Conservation (phyloP, 164 flowering plant species). For the Annona squamosa region DNA sequence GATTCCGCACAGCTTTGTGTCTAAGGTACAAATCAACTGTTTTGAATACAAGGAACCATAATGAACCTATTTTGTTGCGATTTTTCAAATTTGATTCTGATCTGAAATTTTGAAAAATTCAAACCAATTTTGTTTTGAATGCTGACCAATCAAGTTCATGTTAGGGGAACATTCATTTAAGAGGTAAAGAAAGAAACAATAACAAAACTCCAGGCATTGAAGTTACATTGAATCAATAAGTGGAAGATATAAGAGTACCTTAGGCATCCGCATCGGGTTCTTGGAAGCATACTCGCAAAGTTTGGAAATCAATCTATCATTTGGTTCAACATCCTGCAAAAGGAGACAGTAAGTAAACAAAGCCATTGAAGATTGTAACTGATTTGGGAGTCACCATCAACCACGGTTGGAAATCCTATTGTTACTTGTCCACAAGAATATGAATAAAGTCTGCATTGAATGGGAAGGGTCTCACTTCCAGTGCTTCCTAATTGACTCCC, state of each 20-base stretch:
- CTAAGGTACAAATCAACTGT: too few relatives aligned
- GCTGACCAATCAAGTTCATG: not conserved
- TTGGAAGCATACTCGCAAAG: conserved; percentile 78
- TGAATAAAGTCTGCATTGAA: not conserved
- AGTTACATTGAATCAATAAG: not conserved
- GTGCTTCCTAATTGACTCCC: not conserved
- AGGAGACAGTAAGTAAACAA: not conserved
- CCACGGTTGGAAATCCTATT: too few relatives aligned
- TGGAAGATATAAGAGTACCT: conserved; percentile 28
- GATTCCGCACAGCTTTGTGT: too few relatives aligned
- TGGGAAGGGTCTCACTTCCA: too few relatives aligned
- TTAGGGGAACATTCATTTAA: not conserved
- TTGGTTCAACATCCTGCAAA: conserved; percentile 68
- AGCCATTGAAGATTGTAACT: not conserved
- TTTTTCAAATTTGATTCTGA: too few relatives aligned
- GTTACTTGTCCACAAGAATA: not conserved
- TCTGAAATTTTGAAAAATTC: too few relatives aligned
- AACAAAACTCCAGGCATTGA: not conserved
- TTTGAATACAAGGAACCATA: too few relatives aligned
- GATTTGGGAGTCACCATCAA: not conserved
- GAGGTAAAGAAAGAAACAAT: not conserved
- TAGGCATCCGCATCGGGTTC: conserved; percentile 74
- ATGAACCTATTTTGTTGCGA: too few relatives aligned
- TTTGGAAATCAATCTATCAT: conserved; percentile 75
- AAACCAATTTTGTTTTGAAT: too few relatives aligned